phyloP scores from a whole-genome alignment of 2,329 filamentous ascomycete genomes.

The Penicillium sp. region DNA sequence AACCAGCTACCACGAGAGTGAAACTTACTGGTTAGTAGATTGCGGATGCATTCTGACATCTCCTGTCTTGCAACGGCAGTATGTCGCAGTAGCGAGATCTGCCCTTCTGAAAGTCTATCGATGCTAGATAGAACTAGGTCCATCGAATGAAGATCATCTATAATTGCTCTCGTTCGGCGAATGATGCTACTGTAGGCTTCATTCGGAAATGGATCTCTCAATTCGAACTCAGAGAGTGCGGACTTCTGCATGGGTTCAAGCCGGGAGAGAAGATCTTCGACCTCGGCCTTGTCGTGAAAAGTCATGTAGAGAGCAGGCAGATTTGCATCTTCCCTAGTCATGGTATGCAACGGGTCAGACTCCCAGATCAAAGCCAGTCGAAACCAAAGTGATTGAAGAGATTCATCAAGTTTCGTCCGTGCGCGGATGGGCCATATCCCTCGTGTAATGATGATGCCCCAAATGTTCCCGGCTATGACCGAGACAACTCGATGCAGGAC shows the following conservation, averaged over 20 bases:
- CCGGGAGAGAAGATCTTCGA: constrained; percentile 76
- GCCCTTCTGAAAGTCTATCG: constrained; percentile 72
- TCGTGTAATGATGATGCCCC: constrained; percentile 87
- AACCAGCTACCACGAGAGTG: constrained; percentile 56
- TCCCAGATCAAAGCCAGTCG: constrained; percentile 96
- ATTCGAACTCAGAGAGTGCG: constrained; percentile 80
- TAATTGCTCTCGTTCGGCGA: constrained; percentile 75
- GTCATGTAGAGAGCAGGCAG: constrained; percentile 73
- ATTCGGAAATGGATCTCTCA: constrained; percentile 82
- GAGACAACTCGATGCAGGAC: constrained; percentile 75
- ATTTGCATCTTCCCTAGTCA: constrained; percentile 61
- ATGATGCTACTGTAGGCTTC: constrained; percentile 74
- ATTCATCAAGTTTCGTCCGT: constrained; percentile 82
- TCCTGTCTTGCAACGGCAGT: constrained; percentile 77
- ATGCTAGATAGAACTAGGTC: constrained; percentile 86
- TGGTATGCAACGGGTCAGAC: constrained; percentile 69
- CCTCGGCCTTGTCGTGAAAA: constrained; percentile 77
- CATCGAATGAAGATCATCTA: constrained; percentile 94
- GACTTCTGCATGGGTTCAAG: constrained; percentile 73
- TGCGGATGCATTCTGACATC: constrained; percentile 84
- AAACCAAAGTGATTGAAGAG: constrained; percentile 82
- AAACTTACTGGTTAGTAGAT: constrained; percentile 67
- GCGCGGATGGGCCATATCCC: constrained; percentile 92
- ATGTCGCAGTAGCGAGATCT: constrained; percentile 76
- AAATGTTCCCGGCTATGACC: constrained; percentile 82